phyloP scores from a whole-genome alignment of 2,329 filamentous ascomycete species.

The Ophiostoma piceae region DNA sequence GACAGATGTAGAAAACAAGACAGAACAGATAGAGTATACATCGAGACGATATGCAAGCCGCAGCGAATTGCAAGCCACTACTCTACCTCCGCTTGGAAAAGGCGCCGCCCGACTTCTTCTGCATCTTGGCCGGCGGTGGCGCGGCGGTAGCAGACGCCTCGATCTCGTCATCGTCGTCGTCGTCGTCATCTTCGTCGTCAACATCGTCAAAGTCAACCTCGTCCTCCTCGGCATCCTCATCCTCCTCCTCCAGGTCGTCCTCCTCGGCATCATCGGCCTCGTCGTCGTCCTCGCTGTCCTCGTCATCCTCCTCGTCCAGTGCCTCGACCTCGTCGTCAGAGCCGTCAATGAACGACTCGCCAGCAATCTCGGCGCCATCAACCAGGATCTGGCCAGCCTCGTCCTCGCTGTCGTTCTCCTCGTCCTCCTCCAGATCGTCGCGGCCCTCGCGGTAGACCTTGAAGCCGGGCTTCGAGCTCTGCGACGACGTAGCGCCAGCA shows the following conservation, averaged over 20 bases:
- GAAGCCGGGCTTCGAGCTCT: not conserved
- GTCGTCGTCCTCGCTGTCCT: slow-evolving; percentile 28
- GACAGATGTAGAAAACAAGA: not conserved
- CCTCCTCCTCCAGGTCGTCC: slow-evolving; percentile 77
- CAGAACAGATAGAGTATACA: not conserved
- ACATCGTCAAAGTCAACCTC: slow-evolving; percentile 23
- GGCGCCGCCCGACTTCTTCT: slow-evolving; percentile 32
- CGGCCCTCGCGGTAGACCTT: slow-evolving; percentile 74
- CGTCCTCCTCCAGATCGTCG: slow-evolving; percentile 42
- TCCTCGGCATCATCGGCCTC: slow-evolving; percentile 56
- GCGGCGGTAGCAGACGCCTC: slow-evolving; percentile 33
- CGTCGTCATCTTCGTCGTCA: slow-evolving; percentile 33
- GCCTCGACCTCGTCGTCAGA: slow-evolving; percentile 45
- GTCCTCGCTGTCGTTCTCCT: slow-evolving; percentile 27
- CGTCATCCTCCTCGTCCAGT: slow-evolving; percentile 42
- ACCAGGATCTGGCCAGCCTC: slow-evolving; percentile 34
- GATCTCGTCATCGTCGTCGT: slow-evolving; percentile 34
- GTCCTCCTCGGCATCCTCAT: slow-evolving; percentile 64
- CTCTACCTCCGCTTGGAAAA: slow-evolving; percentile 34
- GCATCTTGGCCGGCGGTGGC: slow-evolving; percentile 36
- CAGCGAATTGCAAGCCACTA: not conserved
- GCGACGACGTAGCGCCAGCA: not conserved
- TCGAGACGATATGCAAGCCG: not conserved
- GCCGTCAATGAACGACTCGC: slow-evolving; percentile 26
- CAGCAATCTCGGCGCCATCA: slow-evolving; percentile 31